Evolutionary conservation across 768 basidiomycete species (phyloP).

Genomic region (Russula abietina): DNA sequence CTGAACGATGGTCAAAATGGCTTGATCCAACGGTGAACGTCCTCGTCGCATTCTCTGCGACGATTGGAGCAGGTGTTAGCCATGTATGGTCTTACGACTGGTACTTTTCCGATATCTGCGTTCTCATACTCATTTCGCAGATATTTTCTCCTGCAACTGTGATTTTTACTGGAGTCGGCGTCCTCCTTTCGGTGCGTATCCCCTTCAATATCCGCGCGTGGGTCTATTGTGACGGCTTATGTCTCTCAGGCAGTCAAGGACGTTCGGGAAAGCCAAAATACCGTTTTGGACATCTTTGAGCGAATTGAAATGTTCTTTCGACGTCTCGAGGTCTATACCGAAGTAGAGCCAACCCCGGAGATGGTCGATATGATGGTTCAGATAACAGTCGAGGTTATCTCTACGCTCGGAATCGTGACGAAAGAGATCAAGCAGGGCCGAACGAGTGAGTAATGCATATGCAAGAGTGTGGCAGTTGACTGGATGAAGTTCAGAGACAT

Average conservation of each 20-base stretch:
- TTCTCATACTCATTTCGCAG: neutral
- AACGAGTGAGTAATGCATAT: neutral
- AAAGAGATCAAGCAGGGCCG: neutral
- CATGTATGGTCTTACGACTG: neutral
- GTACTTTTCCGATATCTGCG: neutral
- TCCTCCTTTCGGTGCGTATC: neutral
- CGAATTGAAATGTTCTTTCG: neutral
- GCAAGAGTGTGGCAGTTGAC: too few relatives aligned
- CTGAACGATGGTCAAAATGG: neutral
- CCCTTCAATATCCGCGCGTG: neutral
- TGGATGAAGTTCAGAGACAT: neutral
- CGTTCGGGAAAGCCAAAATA: neutral
- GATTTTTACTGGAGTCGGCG: neutral
- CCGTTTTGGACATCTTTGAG: neutral
- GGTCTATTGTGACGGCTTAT: neutral
- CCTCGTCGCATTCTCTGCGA: neutral
- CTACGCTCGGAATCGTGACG: neutral
- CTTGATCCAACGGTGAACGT: neutral
- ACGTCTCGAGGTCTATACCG: neutral
- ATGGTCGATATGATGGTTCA: neutral
- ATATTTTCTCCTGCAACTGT: neutral
- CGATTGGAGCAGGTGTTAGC: neutral
- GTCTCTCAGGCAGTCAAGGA: neutral
- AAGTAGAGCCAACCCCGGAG: neutral
- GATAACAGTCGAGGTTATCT: neutral